phyloP scores from a whole-genome alignment of 441 rosid species.

The Kokia cookei region DNA sequence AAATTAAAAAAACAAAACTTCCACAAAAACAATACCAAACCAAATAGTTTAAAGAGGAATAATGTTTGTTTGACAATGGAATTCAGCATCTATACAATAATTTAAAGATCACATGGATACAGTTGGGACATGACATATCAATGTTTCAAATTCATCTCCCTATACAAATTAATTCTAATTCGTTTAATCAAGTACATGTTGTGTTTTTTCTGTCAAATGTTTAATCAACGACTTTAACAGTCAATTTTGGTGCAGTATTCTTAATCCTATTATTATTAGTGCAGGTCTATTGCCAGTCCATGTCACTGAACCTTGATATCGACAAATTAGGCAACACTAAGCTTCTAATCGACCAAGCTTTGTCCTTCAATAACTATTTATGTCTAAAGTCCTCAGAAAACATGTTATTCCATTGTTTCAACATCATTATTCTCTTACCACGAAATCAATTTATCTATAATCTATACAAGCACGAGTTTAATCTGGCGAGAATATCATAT shows the following conservation, averaged over 20 bases:
- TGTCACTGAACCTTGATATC: neutral
- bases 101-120: neutral
- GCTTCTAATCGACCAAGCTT: neutral
- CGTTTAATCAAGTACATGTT: neutral
- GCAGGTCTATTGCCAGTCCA: neutral
- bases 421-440: no score
- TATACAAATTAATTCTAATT: neutral
- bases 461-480: no score
- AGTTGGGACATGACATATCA: neutral
- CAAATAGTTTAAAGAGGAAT: neutral
- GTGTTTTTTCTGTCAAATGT: neutral
- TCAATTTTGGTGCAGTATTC: neutral
- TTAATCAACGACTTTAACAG: neutral
- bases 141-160: slow-evolving; percentile 3
- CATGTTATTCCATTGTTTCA: no score
- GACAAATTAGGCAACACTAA: neutral
- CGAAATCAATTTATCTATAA: no score
- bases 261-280: neutral
- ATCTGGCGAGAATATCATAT: no score
- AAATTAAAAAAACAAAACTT: no score
- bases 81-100: neutral
- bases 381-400: neutral
- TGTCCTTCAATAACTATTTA: neutral
- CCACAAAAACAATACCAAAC: no score
- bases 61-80: neutral